phyloP scores from a whole-genome alignment of 164 flowering plant genomes.

The Santalum album region DNA sequence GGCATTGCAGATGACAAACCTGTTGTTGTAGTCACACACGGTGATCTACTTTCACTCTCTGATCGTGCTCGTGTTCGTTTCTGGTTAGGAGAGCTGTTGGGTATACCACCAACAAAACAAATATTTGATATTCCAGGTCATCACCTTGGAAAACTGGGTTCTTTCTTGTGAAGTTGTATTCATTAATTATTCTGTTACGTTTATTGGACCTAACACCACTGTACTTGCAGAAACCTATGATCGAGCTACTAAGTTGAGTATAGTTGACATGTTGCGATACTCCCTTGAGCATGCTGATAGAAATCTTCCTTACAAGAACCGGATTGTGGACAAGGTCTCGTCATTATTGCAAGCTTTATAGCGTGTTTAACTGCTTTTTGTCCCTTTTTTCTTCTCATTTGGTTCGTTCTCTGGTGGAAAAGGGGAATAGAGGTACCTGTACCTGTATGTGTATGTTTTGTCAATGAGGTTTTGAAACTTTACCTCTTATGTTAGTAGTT shows the following conservation, averaged over 20 bases:
- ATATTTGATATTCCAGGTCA: constrained; percentile 88
- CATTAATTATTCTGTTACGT: background rate
- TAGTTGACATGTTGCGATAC: constrained; percentile 48
- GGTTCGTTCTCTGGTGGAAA: too few relatives aligned
- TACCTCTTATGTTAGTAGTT: too few relatives aligned
- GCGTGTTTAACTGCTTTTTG: background rate
- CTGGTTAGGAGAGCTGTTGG: constrained; percentile 61
- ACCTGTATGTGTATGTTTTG: too few relatives aligned
- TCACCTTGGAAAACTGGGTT: constrained; percentile 1
- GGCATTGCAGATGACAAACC: constrained; percentile 71
- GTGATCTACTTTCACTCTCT: constrained; percentile 54
- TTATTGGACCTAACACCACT: background rate
- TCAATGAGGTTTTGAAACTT: too few relatives aligned
- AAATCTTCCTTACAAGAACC: constrained; percentile 37
- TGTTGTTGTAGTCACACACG: constrained; percentile 69
- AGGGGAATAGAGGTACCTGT: too few relatives aligned
- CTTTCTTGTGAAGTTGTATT: background rate
- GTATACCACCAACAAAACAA: constrained; percentile 62
- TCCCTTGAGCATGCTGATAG: constrained; percentile 77
- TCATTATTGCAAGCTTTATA: background rate
- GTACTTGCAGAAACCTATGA: constrained; percentile 45
- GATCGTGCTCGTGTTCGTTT: constrained; percentile 55
- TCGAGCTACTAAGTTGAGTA: constrained; percentile 32
- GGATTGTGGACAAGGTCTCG: constrained; percentile 24
- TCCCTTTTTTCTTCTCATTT: background rate